Conservation (phyloP, 768 basidiomycete genomes). For the Lactifluus pinguis region DNA sequence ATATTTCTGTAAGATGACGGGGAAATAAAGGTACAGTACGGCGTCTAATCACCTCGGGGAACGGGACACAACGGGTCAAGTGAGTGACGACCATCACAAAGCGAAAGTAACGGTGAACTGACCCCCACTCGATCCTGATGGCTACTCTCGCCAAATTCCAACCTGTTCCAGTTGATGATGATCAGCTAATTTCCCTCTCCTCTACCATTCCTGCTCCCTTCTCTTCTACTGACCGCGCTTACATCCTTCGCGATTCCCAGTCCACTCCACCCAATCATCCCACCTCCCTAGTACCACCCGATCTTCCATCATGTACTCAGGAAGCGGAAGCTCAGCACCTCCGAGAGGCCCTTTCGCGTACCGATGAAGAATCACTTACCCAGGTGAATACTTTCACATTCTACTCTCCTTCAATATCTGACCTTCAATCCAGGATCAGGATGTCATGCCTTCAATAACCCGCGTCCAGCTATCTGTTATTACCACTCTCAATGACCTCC, state of each 20-base stretch:
- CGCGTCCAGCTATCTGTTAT: conserved; percentile 67
- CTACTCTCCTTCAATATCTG: not conserved
- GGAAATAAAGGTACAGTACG: no score
- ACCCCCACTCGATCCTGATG: not conserved
- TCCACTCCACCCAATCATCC: not conserved
- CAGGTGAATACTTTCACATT: conserved; percentile 2
- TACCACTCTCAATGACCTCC: conserved; percentile 61
- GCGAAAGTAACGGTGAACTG: not conserved
- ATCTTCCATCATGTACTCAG: not conserved
- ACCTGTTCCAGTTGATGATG: conserved; percentile 1
- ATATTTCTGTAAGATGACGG: no score
- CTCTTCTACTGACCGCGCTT: conserved; percentile 8
- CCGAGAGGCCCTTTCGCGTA: not conserved
- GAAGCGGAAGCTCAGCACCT: not conserved
- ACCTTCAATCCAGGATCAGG: conserved; percentile 32
- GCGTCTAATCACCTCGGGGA: no score
- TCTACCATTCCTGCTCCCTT: conserved; percentile 17
- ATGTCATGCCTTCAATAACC: conserved; percentile 63
- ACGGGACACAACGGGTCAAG: no score
- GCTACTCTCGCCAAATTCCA: conserved; percentile 17
- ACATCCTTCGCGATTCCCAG: conserved; percentile 1
- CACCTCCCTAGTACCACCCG: not conserved
- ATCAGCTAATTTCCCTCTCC: not conserved
- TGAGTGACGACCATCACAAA: not conserved
- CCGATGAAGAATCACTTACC: not conserved